Percentiles rank a stretch among this genome's conserved stretches.
These are phyloP conservation scores for Monilinia aucupariae DNA, from an alignment of 2,329 filamentous ascomycete genomes.

Conservation along the genomic window DNA sequence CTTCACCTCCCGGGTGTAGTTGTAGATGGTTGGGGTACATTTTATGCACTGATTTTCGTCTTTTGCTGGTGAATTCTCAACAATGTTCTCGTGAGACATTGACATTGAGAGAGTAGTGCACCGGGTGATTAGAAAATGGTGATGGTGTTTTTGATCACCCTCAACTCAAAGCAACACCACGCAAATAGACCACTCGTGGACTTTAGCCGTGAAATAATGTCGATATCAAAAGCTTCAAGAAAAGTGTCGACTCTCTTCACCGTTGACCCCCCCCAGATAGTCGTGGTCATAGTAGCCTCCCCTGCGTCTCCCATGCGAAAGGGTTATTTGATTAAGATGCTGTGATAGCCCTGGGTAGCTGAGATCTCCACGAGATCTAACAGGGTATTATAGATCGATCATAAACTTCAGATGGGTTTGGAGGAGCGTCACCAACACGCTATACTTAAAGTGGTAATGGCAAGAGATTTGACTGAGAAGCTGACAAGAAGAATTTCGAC, in stretches of 20 bases:
- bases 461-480: not conserved
- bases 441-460: not conserved
- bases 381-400: conserved; percentile 8
- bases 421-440: not conserved
- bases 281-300: too few species aligned
- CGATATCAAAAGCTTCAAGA: not conserved
- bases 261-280: not conserved
- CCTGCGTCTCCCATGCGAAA: not conserved
- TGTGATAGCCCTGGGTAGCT: not conserved
- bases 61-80: not conserved
- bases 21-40: not conserved
- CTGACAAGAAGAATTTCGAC: not conserved
- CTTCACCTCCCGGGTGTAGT: not conserved
- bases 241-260: not conserved
- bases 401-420: not conserved
- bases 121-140: too few species aligned
- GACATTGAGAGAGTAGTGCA: too few species aligned
- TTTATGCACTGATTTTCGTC: not conserved
- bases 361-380: conserved; percentile 1
- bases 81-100: not conserved
- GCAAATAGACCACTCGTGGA: too few species aligned
- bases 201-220: not conserved
- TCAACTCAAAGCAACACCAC: not conserved
- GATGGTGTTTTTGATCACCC: not conserved
- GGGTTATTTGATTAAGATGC: not conserved